Conservation (phyloP, 306 rosid genomes). For the Psophocarpus tetragonolobus region DNA sequence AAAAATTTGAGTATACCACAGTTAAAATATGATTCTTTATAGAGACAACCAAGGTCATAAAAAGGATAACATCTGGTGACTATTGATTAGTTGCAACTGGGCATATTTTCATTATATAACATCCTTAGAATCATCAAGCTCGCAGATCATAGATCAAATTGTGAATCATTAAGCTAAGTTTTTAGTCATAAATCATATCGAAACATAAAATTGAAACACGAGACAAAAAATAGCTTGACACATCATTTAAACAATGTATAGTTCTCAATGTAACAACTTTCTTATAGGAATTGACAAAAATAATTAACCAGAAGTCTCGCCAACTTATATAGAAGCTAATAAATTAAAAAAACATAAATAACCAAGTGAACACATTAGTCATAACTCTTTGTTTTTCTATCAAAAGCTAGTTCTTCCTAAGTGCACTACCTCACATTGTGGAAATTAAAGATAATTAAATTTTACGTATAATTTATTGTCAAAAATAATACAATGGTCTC, state of each 20-base stretch:
- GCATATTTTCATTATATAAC: slow-evolving; percentile 13
- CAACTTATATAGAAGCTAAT: background rate
- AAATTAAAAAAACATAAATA: background rate
- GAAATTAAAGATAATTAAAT: background rate
- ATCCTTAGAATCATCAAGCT: background rate
- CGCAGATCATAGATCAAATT: background rate
- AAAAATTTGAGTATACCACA: slow-evolving; percentile 19
- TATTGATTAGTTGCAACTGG: slow-evolving; percentile 21
- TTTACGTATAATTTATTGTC: background rate
- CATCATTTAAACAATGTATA: background rate
- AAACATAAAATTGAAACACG: background rate
- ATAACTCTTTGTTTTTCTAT: background rate
- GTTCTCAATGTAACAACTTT: background rate
- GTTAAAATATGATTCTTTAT: slow-evolving; percentile 8
- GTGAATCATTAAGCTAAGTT: background rate
- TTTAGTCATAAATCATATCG: background rate
- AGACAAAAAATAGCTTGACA: background rate
- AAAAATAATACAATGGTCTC: background rate
- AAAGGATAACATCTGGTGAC: background rate
- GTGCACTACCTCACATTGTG: background rate
- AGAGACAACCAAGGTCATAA: slow-evolving; percentile 12
- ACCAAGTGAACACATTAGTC: background rate
- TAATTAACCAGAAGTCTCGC: background rate
- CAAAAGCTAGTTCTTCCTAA: background rate
- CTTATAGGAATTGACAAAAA: background rate